Base-by-base conservation (phyloP, 345 rosid species). In the Rhodamnia argentea region DNA sequence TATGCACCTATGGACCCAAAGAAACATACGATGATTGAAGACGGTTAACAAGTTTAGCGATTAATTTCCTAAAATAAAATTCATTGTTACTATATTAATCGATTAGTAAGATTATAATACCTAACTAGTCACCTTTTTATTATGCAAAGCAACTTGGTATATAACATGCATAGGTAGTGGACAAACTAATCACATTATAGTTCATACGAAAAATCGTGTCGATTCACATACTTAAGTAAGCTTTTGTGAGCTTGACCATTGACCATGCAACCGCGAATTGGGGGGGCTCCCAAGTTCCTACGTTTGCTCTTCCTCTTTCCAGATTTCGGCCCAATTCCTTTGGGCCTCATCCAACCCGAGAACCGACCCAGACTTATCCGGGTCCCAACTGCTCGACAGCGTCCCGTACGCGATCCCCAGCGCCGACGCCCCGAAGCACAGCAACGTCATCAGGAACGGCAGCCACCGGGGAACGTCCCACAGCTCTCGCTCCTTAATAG, bases 351-450 rank as follows among this genome's bases (percentile, higher is more conserved):
- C 93, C 3, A 96, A 37, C 75, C 99, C 99, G 81, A 95, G 90
- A 60, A 90, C 6, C 11, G 98, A 94, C 14, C 94, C 96, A 50
- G 89, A 88, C 90, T 83, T 87, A 58, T 92, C 86, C n/a, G 92
- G 89, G 88, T 96, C 96, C 93, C 93, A 88, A 86, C 96, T 94
- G 5, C 95, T 87, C 54, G 99, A 96, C 86, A 96, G 85, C 82
- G 95, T 87, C 29, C 99, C 98, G 37, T 95, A 96, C 40, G 96
- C 98, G 59, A 95, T 88, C 87, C 98, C 97, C 27, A 93, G 88
- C 5, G 94, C 86, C 32, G 98, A 94, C 7, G 94, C 84, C 27
- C 95, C 96, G 83, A 95, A 93, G 13, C 94, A 93, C 53, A 92
- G 32, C 64, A 96, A 88, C 60, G 92, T 86, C 3, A 96, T 90